Percentiles rank a stretch among this genome's conserved stretches.
These are phyloP conservation scores for Patellifolia procumbens DNA, from an alignment of 179 eudicot species.

Conservation along the genomic window DNA sequence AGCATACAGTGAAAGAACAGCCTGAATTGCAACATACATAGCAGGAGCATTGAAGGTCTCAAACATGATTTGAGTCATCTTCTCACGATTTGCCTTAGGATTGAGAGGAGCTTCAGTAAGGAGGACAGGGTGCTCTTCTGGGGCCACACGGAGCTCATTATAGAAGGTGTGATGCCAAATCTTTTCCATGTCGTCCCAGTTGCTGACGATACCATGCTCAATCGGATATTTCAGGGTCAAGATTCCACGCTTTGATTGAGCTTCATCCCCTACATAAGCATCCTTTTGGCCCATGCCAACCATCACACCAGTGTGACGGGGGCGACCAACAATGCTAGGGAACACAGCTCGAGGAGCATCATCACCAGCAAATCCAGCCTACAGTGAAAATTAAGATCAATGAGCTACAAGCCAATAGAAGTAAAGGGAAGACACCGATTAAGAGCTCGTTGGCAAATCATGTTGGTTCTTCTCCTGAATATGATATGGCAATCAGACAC, in stretches of 20 bases:
- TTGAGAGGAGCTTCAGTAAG: constrained; percentile 46
- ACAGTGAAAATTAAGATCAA: constrained; percentile 14
- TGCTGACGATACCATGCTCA: constrained; percentile 84
- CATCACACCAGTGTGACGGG: constrained; percentile 45
- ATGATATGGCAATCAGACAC: background rate
- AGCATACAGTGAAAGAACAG: constrained; percentile 46
- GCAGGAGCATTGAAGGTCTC: constrained; percentile 49
- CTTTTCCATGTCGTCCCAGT: constrained; percentile 95
- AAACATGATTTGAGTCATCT: constrained; percentile 46
- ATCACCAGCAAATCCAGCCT: constrained; percentile 49
- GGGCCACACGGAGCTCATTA: constrained; percentile 91
- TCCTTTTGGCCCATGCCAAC: constrained; percentile 46
- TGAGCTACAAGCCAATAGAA: background rate
- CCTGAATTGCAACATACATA: constrained; percentile 48
- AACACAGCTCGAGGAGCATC: constrained; percentile 45
- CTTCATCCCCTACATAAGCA: constrained; percentile 44
- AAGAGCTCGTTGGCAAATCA: background rate
- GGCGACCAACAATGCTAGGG: constrained; percentile 44
- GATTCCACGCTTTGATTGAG: constrained; percentile 43
- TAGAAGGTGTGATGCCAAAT: constrained; percentile 91
- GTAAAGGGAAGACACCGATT: background rate
- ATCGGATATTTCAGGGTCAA: constrained; percentile 72
- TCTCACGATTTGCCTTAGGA: constrained; percentile 44
- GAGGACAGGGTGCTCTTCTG: constrained; percentile 74
- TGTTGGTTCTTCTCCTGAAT: background rate